Evolutionary conservation across 2,329 filamentous ascomycete species (phyloP).

Genomic region (Penicillium capsulatum): DNA sequence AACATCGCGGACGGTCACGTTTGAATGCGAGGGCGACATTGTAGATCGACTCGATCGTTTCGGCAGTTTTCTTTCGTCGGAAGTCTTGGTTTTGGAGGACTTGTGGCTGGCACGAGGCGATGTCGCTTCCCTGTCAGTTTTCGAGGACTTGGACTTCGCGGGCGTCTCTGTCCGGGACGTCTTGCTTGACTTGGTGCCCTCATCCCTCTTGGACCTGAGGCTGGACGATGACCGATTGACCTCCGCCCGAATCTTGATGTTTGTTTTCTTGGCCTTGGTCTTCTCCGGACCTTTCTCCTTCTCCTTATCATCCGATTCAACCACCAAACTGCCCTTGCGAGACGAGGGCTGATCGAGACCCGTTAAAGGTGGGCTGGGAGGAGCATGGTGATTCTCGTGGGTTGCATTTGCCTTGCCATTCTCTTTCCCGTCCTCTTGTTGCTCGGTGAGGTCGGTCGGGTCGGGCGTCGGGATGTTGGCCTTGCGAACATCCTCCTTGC

Average conservation of each 20-base stretch:
- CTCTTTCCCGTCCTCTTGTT: constrained; percentile 36
- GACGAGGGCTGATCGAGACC: constrained; percentile 40
- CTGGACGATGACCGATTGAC: constrained; percentile 42
- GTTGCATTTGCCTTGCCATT: constrained; percentile 32
- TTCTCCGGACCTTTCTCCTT: constrained; percentile 34
- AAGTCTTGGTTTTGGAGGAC: constrained; percentile 31
- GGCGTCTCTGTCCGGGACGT: constrained; percentile 36
- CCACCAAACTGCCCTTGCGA: constrained; percentile 26
- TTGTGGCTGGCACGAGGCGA: constrained; percentile 36
- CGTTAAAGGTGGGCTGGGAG: constrained; percentile 49
- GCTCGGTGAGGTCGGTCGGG: constrained; percentile 62
- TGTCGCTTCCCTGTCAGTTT: constrained; percentile 25
- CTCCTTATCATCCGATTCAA: constrained; percentile 30
- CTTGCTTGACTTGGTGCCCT: constrained; percentile 36
- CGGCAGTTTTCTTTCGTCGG: constrained; percentile 31
- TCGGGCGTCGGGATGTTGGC: constrained; percentile 61
- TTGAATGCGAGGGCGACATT: constrained; percentile 35
- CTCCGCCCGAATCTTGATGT: constrained; percentile 36
- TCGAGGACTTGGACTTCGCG: constrained; percentile 32
- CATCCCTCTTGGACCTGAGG: constrained; percentile 38
- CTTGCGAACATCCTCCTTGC: constrained; percentile 71
- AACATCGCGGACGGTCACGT: constrained; percentile 33
- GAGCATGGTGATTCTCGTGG: constrained; percentile 35
- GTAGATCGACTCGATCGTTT: constrained; percentile 32
- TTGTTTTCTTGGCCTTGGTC: constrained; percentile 33